phyloP scores from a whole-genome alignment of 345 rosid species.

The Cardamine resedifolia region DNA sequence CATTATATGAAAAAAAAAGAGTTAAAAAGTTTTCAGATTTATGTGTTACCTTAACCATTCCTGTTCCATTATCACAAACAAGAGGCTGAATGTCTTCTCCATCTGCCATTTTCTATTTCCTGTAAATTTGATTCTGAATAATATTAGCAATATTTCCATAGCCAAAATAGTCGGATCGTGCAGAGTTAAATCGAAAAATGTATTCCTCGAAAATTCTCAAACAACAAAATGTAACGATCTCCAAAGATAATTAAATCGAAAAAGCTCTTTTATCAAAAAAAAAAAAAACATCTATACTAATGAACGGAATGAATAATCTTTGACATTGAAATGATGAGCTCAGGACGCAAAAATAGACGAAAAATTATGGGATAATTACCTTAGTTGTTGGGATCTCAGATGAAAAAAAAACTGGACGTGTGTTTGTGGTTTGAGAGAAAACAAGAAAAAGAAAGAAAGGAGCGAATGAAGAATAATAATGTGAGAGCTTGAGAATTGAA shows the following conservation, averaged over 20 bases:
- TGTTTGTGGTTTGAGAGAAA: constrained; percentile 6
- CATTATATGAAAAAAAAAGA: not conserved
- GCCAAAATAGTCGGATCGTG: no score
- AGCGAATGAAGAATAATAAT: constrained; percentile 14
- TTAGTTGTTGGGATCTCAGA: not conserved
- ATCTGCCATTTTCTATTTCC: constrained; percentile 71
- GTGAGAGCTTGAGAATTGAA: constrained; percentile 11
- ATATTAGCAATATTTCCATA: not conserved
- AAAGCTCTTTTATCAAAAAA: no score
- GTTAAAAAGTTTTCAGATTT: not conserved
- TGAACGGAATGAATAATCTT: no score
- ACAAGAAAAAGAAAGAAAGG: not conserved
- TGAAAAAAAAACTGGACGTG: not conserved
- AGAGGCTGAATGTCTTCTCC: constrained; percentile 82
- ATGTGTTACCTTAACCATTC: constrained; percentile 62
- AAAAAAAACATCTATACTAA: no score
- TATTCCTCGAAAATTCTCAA: not conserved
- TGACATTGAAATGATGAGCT: not conserved
- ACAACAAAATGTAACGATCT: not conserved
- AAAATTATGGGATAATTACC: not conserved
- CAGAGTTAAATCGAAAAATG: no score
- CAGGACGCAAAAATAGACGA: no score
- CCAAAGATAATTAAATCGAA: not conserved
- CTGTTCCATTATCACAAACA: constrained; percentile 64
- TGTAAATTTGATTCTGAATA: not conserved